Evolutionary conservation across 2,329 filamentous ascomycete species (phyloP), one percentile per base, ranked within the genome.

Genomic region (Aureobasidium sp.): DNA sequence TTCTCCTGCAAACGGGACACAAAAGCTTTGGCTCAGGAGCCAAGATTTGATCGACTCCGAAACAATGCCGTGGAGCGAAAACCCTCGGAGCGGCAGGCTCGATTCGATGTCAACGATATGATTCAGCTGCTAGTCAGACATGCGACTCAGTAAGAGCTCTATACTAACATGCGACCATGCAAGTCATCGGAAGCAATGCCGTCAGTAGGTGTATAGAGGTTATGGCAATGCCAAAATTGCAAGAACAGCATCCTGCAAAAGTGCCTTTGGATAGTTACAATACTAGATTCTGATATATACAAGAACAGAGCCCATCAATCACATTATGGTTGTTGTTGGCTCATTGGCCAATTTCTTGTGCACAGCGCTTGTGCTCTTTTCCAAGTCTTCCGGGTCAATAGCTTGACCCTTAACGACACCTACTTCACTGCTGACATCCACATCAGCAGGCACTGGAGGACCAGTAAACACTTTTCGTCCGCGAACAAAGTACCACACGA

Each of bases 381-480:
- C 71, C 43, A 66, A 62, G 48, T 70, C 69, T 15, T 37, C 34
- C 5, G 62, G 63, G 34, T 65, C 64, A 2, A 68, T 50, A 13
- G 65, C 65, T 57, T 69, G 66, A 10, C 69, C 69, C 36, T 67
- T 67, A 20, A 70, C 62, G 9, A 65, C 67, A 12, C 53, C 53
- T 7, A 63, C 37, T 1, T 53, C 59, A 17, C 39, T 43, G 48
- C 68, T 65, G 9, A 66, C 65, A 57, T 70, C 67, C 7, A 66
- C 66, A 56, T 72, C 71, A 59, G 65, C 59, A 12, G 67, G 63
- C 17, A 73, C 71, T 1, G 72, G 72, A 9, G 72, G 72, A 8
- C 72, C 72, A n/a, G 66, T 70, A 63, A 74, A 74, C 56, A 66
- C 60, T 61, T 71, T 73, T 17, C 72, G 65, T 27, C 72, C 72